These are phyloP conservation scores for Cryphonectria naterciae DNA, from an alignment of 2,329 filamentous ascomycete species.

Conservation along the genomic window DNA sequence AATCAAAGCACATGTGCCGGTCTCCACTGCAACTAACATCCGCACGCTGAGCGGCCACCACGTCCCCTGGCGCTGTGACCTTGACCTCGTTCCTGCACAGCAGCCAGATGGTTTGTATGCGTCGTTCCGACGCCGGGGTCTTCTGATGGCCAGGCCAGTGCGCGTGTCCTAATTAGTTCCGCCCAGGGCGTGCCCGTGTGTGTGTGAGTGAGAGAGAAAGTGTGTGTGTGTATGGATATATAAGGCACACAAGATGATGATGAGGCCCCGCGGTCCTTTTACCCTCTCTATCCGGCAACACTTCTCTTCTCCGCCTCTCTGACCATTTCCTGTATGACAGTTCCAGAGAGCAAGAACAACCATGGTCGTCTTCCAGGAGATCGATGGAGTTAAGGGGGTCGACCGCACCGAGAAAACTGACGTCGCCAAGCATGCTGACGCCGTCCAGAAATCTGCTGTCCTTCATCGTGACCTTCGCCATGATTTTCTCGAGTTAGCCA, in stretches of 20 bases:
- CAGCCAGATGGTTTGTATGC: neutral
- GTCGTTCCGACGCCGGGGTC: neutral
- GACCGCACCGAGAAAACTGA: slow-evolving; percentile 1
- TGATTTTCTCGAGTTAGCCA: slow-evolving; percentile 39
- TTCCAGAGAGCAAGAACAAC: neutral
- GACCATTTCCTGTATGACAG: neutral
- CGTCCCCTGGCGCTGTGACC: neutral
- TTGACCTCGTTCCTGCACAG: neutral
- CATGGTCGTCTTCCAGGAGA: neutral
- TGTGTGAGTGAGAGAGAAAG: neutral
- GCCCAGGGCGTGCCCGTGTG: neutral
- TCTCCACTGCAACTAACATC: neutral
- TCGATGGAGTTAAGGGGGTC: too few relatives aligned
- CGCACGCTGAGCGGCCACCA: neutral
- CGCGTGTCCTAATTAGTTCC: too few relatives aligned
- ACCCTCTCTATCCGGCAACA: neutral
- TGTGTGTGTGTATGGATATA: neutral
- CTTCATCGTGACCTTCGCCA: slow-evolving; percentile 43
- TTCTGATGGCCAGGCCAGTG: neutral
- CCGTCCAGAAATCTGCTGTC: slow-evolving; percentile 39
- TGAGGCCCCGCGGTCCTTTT: neutral
- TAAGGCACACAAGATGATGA: neutral
- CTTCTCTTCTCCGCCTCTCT: neutral
- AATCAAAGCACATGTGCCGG: slow-evolving; percentile 20
- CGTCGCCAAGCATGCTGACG: neutral